Evolutionary conservation across 1,284 basidiomycete genomes (phyloP).

Genomic region (Ustilago tritici): DNA sequence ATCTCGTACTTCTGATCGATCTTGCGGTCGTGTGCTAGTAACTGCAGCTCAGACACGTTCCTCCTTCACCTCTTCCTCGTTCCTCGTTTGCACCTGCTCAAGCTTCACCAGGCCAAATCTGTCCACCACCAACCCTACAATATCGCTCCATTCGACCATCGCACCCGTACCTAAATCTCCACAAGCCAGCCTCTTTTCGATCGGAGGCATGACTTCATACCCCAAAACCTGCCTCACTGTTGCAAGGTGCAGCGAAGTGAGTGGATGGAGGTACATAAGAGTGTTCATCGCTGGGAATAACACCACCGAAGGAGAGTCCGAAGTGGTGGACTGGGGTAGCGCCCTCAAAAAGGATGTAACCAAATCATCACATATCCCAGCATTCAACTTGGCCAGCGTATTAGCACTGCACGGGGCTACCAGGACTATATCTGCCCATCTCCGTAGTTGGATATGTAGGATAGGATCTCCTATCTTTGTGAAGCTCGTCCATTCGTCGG

Average conservation of each 20-base stretch:
- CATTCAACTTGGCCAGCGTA: conserved; percentile 89
- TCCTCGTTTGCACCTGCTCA: neutral
- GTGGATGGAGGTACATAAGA: conserved; percentile 93
- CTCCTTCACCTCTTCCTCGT: neutral
- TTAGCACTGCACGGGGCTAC: conserved; percentile 96
- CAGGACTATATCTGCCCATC: conserved; percentile 95
- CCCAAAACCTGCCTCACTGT: conserved; percentile 79
- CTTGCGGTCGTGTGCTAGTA: neutral
- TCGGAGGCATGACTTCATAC: conserved; percentile 85
- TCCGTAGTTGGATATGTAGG: conserved; percentile 88
- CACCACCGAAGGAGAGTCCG: conserved; percentile 73
- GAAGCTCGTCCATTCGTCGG: conserved; percentile 85
- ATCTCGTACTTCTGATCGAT: too few species aligned
- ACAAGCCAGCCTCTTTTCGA: conserved; percentile 87
- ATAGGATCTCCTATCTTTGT: conserved; percentile 89
- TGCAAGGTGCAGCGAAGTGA: conserved; percentile 84
- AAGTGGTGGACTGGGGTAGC: conserved; percentile 71
- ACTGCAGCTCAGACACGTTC: neutral
- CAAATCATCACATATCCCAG: conserved; percentile 90
- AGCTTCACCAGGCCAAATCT: conserved; percentile 28
- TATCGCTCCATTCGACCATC: conserved; percentile 64
- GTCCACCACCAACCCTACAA: conserved; percentile 45
- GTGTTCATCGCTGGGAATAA: conserved; percentile 99
- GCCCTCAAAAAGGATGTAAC: conserved; percentile 90
- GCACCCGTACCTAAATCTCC: conserved; percentile 82